A percentile compares a stretch with the other conserved stretches of the same genome.
phyloP scores from a whole-genome alignment of 106 monocot genomes.

The Gastrodia elata region DNA sequence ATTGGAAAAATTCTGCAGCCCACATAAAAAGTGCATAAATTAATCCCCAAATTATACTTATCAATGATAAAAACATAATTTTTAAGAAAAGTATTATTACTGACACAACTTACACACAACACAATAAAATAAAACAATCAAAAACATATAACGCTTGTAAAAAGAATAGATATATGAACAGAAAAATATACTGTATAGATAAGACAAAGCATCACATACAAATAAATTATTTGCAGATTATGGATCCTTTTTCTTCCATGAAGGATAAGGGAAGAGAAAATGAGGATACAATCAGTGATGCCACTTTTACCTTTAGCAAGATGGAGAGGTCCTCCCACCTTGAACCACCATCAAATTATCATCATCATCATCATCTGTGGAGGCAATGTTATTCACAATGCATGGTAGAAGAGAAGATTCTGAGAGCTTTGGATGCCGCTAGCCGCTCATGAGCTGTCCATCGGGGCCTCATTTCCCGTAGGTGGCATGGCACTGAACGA shows the following conservation, averaged over 20 bases:
- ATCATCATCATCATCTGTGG: not conserved
- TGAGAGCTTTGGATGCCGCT: not conserved
- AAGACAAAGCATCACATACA: no score
- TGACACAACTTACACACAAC: no score
- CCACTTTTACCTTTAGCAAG: not conserved
- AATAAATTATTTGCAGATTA: not conserved
- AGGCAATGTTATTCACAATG: not conserved
- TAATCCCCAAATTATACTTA: no score
- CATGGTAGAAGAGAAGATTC: not conserved
- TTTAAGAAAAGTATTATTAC: no score
- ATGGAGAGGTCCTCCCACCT: not conserved
- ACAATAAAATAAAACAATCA: no score
- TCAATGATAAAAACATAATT: no score
- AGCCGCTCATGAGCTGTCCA: constrained; percentile 22
- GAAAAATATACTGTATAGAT: not conserved
- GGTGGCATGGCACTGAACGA: not conserved
- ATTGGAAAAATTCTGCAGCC: no score
- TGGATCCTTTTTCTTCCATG: not conserved
- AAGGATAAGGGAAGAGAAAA: not conserved
- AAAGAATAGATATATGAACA: not conserved
- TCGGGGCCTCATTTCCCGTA: constrained; percentile 18
- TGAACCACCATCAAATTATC: not conserved
- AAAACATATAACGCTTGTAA: no score
- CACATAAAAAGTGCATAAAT: no score
- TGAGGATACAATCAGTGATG: not conserved